These are phyloP conservation scores for Euphorbia lathyris DNA, from an alignment of 345 rosid species.

Conservation along the genomic window DNA sequence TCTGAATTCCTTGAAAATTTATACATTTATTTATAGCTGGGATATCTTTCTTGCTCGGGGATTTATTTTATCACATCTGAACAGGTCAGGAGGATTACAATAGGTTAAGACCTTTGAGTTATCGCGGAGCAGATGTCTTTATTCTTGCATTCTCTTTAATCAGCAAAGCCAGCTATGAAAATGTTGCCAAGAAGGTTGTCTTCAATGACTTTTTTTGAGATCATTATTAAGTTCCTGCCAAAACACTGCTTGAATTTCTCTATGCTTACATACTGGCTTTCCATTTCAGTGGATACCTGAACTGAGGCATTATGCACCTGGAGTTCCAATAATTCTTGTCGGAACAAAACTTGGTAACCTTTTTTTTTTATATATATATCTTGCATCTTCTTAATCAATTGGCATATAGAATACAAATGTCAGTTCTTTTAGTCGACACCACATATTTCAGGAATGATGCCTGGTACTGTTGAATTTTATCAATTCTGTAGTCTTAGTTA, in stretches of 20 bases:
- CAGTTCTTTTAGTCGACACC: neutral
- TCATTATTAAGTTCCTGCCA: neutral
- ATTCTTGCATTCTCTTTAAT: slow-evolving; percentile 91
- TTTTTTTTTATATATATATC: neutral
- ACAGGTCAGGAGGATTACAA: slow-evolving; percentile 96
- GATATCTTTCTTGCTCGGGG: neutral
- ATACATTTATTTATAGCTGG: neutral
- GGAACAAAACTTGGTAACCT: slow-evolving; percentile 90
- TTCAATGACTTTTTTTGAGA: neutral
- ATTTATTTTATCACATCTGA: slow-evolving; percentile 5
- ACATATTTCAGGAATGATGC: neutral
- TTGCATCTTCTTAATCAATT: neutral
- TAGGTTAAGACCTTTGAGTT: slow-evolving; percentile 85
- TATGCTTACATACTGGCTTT: slow-evolving; percentile 16
- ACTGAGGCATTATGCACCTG: slow-evolving; percentile 91
- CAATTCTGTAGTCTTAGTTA: neutral
- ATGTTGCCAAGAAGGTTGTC: slow-evolving; percentile 83
- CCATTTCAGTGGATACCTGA: slow-evolving; percentile 93
- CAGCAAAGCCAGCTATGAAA: slow-evolving; percentile 99
- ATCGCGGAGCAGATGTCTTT: slow-evolving; percentile 96
- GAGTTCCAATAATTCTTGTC: slow-evolving; percentile 84
- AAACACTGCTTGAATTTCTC: too few species aligned
- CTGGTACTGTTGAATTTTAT: neutral
- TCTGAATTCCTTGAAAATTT: slow-evolving; percentile 3
- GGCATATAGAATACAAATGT: neutral